Percentiles rank a stretch among this genome's conserved stretches.
phyloP scores from a whole-genome alignment of 805 yeast species.

The Millerozyma acaciae region DNA sequence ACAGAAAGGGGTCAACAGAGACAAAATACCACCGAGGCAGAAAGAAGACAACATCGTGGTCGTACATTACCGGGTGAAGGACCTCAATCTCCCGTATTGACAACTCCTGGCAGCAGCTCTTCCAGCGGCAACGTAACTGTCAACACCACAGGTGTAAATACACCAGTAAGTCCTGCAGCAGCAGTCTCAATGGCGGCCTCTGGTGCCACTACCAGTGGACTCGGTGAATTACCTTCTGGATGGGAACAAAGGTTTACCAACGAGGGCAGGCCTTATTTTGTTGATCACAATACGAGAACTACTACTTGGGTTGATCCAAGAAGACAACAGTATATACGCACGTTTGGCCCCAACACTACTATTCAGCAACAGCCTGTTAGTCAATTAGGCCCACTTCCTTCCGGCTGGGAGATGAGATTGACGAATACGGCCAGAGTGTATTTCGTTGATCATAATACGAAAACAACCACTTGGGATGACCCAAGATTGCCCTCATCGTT shows the following conservation, averaged over 20 bases:
- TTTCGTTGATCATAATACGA: conserved; percentile 98
- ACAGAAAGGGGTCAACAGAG: conserved; percentile 61
- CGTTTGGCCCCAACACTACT: conserved; percentile 86
- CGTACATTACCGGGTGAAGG: conserved; percentile 78
- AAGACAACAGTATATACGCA: conserved; percentile 95
- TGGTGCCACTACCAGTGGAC: conserved; percentile 90
- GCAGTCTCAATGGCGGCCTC: conserved; percentile 67
- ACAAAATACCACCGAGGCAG: conserved; percentile 73
- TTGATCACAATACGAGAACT: conserved; percentile 98
- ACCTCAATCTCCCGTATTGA: conserved; percentile 28
- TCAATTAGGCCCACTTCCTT: conserved; percentile 95
- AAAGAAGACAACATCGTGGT: conserved; percentile 85
- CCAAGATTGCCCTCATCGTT: conserved; percentile 96
- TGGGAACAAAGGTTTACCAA: conserved; percentile 99
- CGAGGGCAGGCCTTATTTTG: conserved; percentile 97
- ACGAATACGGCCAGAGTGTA: conserved; percentile 98
- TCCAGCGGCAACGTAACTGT: conserved; percentile 46
- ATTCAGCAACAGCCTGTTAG: conserved; percentile 97
- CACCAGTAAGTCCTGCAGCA: conserved; percentile 61
- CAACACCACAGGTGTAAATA: conserved; percentile 39
- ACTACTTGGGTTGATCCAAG: conserved; percentile 99
- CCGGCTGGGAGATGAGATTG: conserved; percentile 99
- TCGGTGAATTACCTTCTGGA: conserved; percentile 96
- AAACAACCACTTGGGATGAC: conserved; percentile 99
- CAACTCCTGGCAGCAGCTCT: conserved; percentile 20